These are phyloP conservation scores for Heterobasidion occidentale DNA, from an alignment of 1,284 basidiomycete genomes.

Conservation along the genomic window DNA sequence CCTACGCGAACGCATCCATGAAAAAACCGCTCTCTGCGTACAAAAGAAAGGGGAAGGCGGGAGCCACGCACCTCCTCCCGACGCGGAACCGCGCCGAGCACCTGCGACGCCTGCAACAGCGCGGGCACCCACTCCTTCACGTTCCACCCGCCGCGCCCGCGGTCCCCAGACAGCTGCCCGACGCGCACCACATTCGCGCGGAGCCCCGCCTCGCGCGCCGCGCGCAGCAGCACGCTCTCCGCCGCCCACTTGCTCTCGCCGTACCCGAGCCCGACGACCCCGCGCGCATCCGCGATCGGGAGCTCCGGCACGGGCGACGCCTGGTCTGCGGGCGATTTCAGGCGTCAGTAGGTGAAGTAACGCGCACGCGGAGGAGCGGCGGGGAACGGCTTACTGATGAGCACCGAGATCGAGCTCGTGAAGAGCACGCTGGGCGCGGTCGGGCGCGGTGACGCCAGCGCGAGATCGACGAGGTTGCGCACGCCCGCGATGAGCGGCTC, in stretches of 20 bases:
- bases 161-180: constrained; percentile 33
- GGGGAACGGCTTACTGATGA: constrained; percentile 13
- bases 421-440: constrained; percentile 24
- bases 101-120: constrained; percentile 17
- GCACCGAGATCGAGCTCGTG: constrained; percentile 25
- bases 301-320: not conserved
- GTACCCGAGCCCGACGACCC: constrained; percentile 27
- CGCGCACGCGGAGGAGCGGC: not conserved
- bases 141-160: constrained; percentile 32
- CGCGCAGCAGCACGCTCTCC: constrained; percentile 21
- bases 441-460: constrained; percentile 7
- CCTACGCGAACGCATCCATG: not conserved
- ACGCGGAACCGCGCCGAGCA: not conserved
- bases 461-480: constrained; percentile 14
- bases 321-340: not conserved
- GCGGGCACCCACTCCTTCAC: constrained; percentile 36
- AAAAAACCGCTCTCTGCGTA: not conserved
- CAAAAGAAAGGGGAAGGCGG: not conserved
- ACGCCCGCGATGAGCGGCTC: constrained; percentile 12
- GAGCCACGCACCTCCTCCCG: not conserved
- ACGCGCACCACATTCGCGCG: constrained; percentile 27
- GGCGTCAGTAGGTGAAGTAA: not conserved
- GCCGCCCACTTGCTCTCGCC: constrained; percentile 32
- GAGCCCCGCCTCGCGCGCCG: constrained; percentile 15
- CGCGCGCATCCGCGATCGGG: constrained; percentile 10